Evolutionary conservation across 2,329 filamentous ascomycete species (phyloP).

Genomic region (Podosphaera leucotricha): DNA sequence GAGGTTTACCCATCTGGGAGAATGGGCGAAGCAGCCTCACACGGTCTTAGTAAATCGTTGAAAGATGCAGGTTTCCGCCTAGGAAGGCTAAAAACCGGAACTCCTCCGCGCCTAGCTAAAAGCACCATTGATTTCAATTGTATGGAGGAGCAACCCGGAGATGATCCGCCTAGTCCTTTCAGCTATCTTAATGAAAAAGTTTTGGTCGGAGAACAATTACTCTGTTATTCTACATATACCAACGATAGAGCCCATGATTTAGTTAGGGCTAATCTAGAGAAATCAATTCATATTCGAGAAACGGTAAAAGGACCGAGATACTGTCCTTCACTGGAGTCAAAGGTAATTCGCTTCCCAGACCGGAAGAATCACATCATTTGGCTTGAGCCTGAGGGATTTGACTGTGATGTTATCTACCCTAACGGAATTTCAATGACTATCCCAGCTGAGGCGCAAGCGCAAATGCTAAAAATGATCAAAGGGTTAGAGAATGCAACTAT

Average conservation of each 20-base stretch:
- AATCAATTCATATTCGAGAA: constrained; percentile 88
- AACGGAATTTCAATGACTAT: constrained; percentile 97
- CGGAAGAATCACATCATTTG: constrained; percentile 74
- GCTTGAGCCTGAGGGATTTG: constrained; percentile 90
- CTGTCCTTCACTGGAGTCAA: constrained; percentile 86
- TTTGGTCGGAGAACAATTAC: constrained; percentile 55
- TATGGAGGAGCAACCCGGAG: constrained; percentile 54
- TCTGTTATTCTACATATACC: constrained; percentile 74
- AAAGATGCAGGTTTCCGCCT: constrained; percentile 71
- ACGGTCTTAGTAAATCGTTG: constrained; percentile 76
- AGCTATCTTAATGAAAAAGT: constrained; percentile 71
- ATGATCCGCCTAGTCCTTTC: constrained; percentile 71
- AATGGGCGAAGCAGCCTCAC: constrained; percentile 83
- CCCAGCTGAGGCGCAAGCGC: constrained; percentile 64
- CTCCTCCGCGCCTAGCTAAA: constrained; percentile 65
- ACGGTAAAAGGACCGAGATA: constrained; percentile 86
- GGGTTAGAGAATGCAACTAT: constrained; percentile 76
- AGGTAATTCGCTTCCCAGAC: constrained; percentile 67
- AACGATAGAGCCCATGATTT: constrained; percentile 64
- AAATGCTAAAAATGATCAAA: constrained; percentile 63
- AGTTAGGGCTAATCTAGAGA: constrained; percentile 73
- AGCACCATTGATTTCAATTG: constrained; percentile 57
- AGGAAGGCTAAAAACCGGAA: constrained; percentile 84
- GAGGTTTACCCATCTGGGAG: constrained; percentile 67
- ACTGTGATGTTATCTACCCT: constrained; percentile 75